Evolutionary conservation across 768 basidiomycete genomes (phyloP).

Genomic region (Mycena floridula): DNA sequence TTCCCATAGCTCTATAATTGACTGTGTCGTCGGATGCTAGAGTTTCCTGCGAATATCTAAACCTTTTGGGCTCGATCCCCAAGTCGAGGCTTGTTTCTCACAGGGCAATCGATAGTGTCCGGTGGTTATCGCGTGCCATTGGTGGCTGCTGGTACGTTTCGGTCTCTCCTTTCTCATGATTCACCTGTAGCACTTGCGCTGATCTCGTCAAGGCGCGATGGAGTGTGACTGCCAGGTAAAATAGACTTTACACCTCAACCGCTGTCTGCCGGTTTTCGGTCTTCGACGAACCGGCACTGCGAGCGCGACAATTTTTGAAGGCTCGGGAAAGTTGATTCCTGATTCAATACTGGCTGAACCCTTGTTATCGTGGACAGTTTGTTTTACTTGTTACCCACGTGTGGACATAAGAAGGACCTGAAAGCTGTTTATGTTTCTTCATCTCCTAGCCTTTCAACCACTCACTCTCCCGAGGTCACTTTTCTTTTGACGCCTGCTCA

Average conservation of each 20-base stretch:
- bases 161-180: neutral
- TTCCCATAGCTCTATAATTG: neutral
- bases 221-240: neutral
- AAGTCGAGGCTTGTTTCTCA: neutral
- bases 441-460: constrained; percentile 1
- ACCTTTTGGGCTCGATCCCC: neutral
- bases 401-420: constrained; percentile 4
- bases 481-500: constrained; percentile 2
- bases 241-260: neutral
- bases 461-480: neutral
- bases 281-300: neutral
- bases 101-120: too few relatives aligned
- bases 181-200: neutral
- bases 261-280: neutral
- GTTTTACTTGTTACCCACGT: constrained; percentile 2
- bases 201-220: neutral
- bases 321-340: neutral
- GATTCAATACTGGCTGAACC: neutral
- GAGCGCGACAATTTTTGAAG: neutral
- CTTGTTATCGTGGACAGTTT: neutral
- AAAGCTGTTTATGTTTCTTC: neutral
- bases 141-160: neutral
- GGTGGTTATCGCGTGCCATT: neutral
- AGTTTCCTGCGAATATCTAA: neutral
- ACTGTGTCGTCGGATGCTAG: constrained; percentile 1